A percentile compares a stretch with the other conserved stretches of the same genome.
Evolutionary conservation across 495 filamentous ascomycete genomes (phyloP).

Genomic region (Aspergillus steynii): DNA sequence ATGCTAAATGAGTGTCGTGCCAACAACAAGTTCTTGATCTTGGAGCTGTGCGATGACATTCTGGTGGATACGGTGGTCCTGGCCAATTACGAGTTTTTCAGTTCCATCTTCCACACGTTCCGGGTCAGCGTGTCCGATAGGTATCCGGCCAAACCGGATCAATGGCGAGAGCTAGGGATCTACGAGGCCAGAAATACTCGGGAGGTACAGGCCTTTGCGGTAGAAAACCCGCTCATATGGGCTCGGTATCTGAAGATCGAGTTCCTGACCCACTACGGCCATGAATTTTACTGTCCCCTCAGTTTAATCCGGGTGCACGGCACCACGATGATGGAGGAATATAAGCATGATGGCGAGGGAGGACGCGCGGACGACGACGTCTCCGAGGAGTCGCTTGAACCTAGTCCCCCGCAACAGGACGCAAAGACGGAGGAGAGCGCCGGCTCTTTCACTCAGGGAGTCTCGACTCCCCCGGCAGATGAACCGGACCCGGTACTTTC

Average conservation of each 20-base stretch:
- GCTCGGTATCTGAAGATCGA: conserved; percentile 89
- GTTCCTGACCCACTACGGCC: conserved; percentile 90
- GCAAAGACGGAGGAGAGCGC: conserved; percentile 10
- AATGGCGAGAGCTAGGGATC: conserved; percentile 86
- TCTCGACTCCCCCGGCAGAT: background rate
- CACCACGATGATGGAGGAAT: conserved; percentile 94
- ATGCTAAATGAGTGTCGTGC: conserved; percentile 91
- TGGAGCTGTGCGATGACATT: conserved; percentile 90
- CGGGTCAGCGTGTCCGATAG: conserved; percentile 87
- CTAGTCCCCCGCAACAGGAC: conserved; percentile 41
- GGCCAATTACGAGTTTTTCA: conserved; percentile 98
- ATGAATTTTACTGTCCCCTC: conserved; percentile 93
- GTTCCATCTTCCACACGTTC: conserved; percentile 90
- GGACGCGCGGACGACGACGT: conserved; percentile 58
- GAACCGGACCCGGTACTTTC: background rate
- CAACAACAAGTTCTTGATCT: conserved; percentile 88
- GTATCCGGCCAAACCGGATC: conserved; percentile 88
- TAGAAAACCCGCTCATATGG: conserved; percentile 94
- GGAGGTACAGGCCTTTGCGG: conserved; percentile 88
- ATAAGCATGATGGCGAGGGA: conserved; percentile 72
- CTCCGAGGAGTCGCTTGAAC: conserved; percentile 35
- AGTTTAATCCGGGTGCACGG: conserved; percentile 91
- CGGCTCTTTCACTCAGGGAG: background rate
- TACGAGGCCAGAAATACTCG: conserved; percentile 90
- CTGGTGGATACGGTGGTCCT: conserved; percentile 93